phyloP scores from a whole-genome alignment of 306 rosid genomes.

The Echinosophora koreensis region DNA sequence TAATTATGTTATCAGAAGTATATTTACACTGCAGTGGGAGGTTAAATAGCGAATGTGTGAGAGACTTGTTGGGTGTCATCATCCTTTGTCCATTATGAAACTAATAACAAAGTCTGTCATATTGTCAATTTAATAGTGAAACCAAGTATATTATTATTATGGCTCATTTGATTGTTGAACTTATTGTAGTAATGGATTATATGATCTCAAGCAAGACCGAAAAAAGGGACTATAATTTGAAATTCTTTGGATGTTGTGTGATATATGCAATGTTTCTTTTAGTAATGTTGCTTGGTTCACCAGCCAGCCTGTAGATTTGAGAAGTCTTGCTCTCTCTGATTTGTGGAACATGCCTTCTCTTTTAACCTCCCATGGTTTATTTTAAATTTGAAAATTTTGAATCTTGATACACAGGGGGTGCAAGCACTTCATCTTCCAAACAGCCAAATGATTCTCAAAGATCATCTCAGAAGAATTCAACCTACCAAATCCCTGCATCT shows the following conservation, averaged over 20 bases:
- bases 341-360: conserved; percentile 3
- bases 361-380: conserved; percentile 19
- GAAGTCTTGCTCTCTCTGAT: conserved; percentile 32
- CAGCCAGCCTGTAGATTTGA: conserved; percentile 25
- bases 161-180: too few species aligned
- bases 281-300: neutral
- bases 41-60: neutral
- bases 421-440: conserved; percentile 68
- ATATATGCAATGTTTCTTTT: conserved; percentile 2
- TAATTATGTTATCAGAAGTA: neutral
- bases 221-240: neutral
- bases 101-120: too few species aligned
- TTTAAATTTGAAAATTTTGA: conserved; percentile 21
- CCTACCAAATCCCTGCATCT: conserved; percentile 90
- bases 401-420: conserved; percentile 54
- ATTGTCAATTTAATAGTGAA: too few species aligned
- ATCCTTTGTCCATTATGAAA: neutral
- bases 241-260: neutral
- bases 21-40: neutral
- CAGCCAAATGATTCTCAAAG: conserved; percentile 63
- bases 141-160: too few species aligned
- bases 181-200: too few species aligned
- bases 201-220: neutral
- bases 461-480: conserved; percentile 62
- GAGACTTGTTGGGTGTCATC: neutral